phyloP scores from a whole-genome alignment of 768 basidiomycete species.

The Hygrophorus russula region DNA sequence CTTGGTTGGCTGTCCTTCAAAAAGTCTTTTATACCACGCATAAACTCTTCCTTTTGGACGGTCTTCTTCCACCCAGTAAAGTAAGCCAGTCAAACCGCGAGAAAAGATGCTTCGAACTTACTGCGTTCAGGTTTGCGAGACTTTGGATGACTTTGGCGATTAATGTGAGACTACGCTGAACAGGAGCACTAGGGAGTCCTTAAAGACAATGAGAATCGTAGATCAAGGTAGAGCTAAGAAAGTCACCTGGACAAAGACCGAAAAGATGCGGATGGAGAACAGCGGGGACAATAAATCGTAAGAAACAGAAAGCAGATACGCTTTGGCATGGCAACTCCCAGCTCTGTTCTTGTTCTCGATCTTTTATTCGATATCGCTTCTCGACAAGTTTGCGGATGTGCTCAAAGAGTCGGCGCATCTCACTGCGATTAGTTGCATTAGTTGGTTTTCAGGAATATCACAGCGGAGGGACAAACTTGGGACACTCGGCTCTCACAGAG shows the following conservation, averaged over 20 bases:
- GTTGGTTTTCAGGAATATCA: slow-evolving; percentile 2
- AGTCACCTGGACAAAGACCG: slow-evolving; percentile 60
- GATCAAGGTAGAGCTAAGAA: not conserved
- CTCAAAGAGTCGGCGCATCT: slow-evolving; percentile 59
- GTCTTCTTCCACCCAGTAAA: slow-evolving; percentile 23
- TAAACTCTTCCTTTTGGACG: slow-evolving; percentile 70
- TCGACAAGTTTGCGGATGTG: slow-evolving; percentile 68
- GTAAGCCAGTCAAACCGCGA: not conserved
- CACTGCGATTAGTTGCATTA: slow-evolving; percentile 30
- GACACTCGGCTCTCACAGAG: slow-evolving; percentile 60
- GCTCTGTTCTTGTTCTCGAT: slow-evolving; percentile 29
- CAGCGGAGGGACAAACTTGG: slow-evolving; percentile 38
- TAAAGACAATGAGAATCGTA: slow-evolving; percentile 6
- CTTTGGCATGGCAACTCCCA: slow-evolving; percentile 64
- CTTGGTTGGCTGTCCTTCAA: slow-evolving; percentile 46
- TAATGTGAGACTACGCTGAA: slow-evolving; percentile 73
- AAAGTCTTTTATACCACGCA: slow-evolving; percentile 70
- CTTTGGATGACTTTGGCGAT: slow-evolving; percentile 88
- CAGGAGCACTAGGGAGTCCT: slow-evolving; percentile 57
- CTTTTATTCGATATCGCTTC: slow-evolving; percentile 39
- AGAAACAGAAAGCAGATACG: slow-evolving; percentile 83
- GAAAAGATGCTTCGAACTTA: slow-evolving; percentile 20
- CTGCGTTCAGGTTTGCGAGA: slow-evolving; percentile 73
- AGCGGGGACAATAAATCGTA: slow-evolving; percentile 83
- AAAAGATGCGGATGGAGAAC: slow-evolving; percentile 84